phyloP scores from a whole-genome alignment of 1,139 yeast species.

The Kurtzmaniella quercitrusa region DNA sequence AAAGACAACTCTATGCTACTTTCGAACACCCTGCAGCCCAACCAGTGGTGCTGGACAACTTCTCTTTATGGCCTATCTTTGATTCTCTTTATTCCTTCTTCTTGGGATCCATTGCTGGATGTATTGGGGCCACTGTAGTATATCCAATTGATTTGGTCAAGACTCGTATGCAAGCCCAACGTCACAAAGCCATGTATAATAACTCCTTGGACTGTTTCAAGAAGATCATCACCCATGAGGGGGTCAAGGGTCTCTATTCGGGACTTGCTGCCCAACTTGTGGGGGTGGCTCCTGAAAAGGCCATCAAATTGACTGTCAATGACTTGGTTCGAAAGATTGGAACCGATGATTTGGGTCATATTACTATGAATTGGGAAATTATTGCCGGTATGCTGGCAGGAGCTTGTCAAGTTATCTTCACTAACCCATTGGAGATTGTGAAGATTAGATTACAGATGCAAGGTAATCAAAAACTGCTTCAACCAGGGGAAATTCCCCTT shows the following conservation, averaged over 20 bases:
- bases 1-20: constrained; percentile 31
- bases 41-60: constrained; percentile 34
- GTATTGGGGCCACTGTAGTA: constrained; percentile 97
- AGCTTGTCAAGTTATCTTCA: constrained; percentile 92
- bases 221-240: constrained; percentile 75
- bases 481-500: constrained; percentile 45
- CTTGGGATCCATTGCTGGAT: constrained; percentile 93
- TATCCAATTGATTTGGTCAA: constrained; percentile 95
- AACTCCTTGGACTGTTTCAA: constrained; percentile 84
- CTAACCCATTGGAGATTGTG: constrained; percentile 94
- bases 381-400: constrained; percentile 93
- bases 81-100: constrained; percentile 86
- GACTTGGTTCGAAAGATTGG: constrained; percentile 79
- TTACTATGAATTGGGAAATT: constrained; percentile 71
- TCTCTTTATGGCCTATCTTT: constrained; percentile 56
- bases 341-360: constrained; percentile 54
- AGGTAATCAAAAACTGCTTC: constrained; percentile 57
- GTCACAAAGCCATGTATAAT: constrained; percentile 65
- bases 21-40: constrained; percentile 43
- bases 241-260: constrained; percentile 83
- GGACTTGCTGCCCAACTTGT: constrained; percentile 93
- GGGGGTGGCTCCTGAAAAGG: constrained; percentile 98
- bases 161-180: constrained; percentile 97
- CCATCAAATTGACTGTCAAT: constrained; percentile 91
- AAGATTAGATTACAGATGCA: constrained; percentile 93